Conservation (phyloP, 129 eudicot genomes). For the Glebionis coronaria region DNA sequence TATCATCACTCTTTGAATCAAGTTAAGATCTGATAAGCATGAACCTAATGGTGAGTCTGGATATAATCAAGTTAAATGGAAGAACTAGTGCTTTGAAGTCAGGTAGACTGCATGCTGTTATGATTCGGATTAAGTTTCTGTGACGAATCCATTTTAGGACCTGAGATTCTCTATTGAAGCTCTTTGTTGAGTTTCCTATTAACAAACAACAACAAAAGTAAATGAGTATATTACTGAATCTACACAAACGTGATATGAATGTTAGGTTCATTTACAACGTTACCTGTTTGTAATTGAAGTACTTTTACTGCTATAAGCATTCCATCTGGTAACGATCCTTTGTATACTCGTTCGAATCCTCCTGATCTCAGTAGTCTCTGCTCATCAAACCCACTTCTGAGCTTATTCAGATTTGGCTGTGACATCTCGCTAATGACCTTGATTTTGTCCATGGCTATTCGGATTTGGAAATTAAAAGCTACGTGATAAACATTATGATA, state of each 20-base stretch:
- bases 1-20: conserved; percentile 50
- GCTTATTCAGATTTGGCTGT: too few species aligned
- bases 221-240: too few species aligned
- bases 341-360: conserved; percentile 53
- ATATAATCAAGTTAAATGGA: conserved; percentile 43
- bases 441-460: too few species aligned
- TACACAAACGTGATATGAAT: too few species aligned
- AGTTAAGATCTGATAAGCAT: conserved; percentile 37
- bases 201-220: too few species aligned
- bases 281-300: conserved; percentile 45
- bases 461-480: too few species aligned
- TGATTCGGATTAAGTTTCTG: conserved; percentile 47
- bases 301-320: conserved; percentile 59
- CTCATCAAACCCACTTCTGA: conserved; percentile 45
- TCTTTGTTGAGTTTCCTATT: conserved; percentile 43
- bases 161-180: conserved; percentile 61
- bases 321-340: conserved; percentile 46
- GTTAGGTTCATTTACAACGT: conserved; percentile 1
- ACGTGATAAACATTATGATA: too few species aligned
- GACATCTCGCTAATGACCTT: too few species aligned
- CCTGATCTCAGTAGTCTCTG: conserved; percentile 48
- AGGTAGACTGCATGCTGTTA: conserved; percentile 61
- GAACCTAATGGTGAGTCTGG: conserved; percentile 27
- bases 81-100: conserved; percentile 69
- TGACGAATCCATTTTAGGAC: conserved; percentile 57